Conservation (phyloP, 2,329 filamentous ascomycete species). For the Beauveria bassiana region DNA sequence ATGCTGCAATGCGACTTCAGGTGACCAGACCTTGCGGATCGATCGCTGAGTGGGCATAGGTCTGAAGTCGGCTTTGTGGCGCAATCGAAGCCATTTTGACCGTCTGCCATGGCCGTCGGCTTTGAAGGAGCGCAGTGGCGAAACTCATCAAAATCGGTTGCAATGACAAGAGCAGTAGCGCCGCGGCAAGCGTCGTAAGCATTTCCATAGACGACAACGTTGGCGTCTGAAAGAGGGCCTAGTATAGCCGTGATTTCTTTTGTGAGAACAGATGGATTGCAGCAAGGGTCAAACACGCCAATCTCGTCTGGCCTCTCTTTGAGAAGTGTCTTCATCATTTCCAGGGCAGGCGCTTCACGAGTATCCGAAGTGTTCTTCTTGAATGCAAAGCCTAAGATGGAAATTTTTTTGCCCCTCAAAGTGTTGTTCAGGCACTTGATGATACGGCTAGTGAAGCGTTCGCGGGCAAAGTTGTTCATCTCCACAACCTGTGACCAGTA, state of each 20-base stretch:
- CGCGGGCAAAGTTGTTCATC: conserved; percentile 69
- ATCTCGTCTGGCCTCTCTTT: conserved; percentile 57
- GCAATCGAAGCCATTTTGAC: too few species aligned
- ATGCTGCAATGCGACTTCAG: too few species aligned
- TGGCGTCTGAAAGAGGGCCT: conserved; percentile 29
- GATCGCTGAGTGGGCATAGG: too few species aligned
- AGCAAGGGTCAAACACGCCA: conserved; percentile 61
- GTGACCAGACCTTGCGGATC: too few species aligned
- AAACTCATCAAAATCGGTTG: too few species aligned
- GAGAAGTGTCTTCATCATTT: conserved; percentile 57
- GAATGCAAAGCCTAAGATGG: conserved; percentile 68
- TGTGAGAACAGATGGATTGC: conserved; percentile 41
- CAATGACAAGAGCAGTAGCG: neutral
- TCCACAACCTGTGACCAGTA: conserved; percentile 69
- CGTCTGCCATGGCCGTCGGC: too few species aligned
- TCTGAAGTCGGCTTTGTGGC: too few species aligned
- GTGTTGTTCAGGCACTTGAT: conserved; percentile 62
- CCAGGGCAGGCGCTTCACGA: conserved; percentile 61
- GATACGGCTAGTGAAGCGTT: conserved; percentile 59
- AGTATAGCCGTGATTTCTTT: conserved; percentile 42
- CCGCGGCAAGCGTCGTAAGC: neutral
- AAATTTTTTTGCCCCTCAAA: conserved; percentile 61
- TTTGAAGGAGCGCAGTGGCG: too few species aligned
- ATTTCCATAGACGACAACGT: conserved; percentile 12
- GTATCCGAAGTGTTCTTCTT: conserved; percentile 75